A percentile compares a stretch with the other conserved stretches of the same genome.
Evolutionary conservation across 805 yeast species (phyloP).

Genomic region (Wickerhamiella allomyrinae): DNA sequence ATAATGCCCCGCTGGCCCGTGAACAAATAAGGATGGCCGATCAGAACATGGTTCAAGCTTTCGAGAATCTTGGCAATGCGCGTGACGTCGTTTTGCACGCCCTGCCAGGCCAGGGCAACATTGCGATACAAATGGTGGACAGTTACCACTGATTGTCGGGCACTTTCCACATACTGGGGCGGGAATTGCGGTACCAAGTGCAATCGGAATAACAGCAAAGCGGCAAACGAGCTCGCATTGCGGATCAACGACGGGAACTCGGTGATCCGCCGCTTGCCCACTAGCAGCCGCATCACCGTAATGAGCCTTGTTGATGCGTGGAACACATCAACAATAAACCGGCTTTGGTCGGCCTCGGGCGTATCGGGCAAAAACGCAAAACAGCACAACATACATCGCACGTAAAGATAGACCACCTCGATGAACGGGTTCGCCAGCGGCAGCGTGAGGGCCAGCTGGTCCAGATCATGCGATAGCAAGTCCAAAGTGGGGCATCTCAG

Average conservation of each 20-base stretch:
- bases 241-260: constrained; percentile 79
- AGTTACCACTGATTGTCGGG: constrained; percentile 85
- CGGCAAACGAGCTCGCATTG: constrained; percentile 68
- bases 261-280: constrained; percentile 54
- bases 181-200: constrained; percentile 66
- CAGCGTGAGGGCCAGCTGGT: constrained; percentile 50
- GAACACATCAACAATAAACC: constrained; percentile 70
- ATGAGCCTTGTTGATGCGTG: constrained; percentile 67
- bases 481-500: constrained; percentile 68
- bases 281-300: constrained; percentile 57
- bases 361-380: constrained; percentile 73
- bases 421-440: constrained; percentile 50
- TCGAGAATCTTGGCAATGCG: constrained; percentile 85
- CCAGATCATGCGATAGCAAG: constrained; percentile 66
- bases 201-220: constrained; percentile 61
- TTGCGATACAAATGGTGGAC: constrained; percentile 79
- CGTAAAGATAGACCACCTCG: constrained; percentile 66
- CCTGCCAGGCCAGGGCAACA: constrained; percentile 82
- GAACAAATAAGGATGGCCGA: constrained; percentile 76
- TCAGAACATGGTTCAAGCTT: constrained; percentile 70
- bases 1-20: constrained; percentile 61
- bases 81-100: constrained; percentile 77
- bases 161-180: constrained; percentile 61
- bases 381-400: constrained; percentile 67
- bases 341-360: constrained; percentile 72